Evolutionary conservation across 2,329 filamentous ascomycete species (phyloP), one percentile per base, ranked within the genome.

Genomic region (Phaeophleospora eucalypticola): DNA sequence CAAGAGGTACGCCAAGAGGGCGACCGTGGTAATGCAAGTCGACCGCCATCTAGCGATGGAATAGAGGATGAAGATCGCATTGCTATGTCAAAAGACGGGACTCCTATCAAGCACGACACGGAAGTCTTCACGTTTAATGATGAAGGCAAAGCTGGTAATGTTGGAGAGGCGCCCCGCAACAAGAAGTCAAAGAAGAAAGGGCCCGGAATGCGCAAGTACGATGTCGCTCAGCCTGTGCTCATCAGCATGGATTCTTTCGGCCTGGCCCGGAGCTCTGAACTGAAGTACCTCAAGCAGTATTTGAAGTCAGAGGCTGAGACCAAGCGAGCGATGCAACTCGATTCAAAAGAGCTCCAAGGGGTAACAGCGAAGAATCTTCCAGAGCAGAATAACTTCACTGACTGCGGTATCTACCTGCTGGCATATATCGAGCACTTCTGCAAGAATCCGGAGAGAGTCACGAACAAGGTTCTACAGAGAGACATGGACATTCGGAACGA

Each of bases 211-310:
- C 51, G 45, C 18, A 72, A 63, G 42, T 66, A 59, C 47, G 60
- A 68, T 21, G 55, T 63, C 0, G 46, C 66, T 4, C 56, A 66
- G 43, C 82, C 88, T 1, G 79, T 80, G 29, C 89, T 97, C 52
- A 83, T 97, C 53, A 89, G 88, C 0, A 78, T 97, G 19, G 93
- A 98, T 65, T 97, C 93, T 0, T 75, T 97, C 1, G 83, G 82
- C n/a, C 59, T 67, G 3, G 37, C 72, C 0, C 88, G 90, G 56
- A 73, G 78, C 1, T 69, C 74, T 1, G 86, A 88, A 4, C 81
- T 85, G 52, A 77, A 67, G 38, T 76, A 78, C 29, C 72, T 98
- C 21, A 89, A 84, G 59, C 78, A 87, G 19, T 97, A 95, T 65
- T 72, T 97, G 4, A 62, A 77, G 4, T 78, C 79, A 39, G 93